Evolutionary conservation across 1,284 basidiomycete species (phyloP).

Genomic region (Leccinum fallax): DNA sequence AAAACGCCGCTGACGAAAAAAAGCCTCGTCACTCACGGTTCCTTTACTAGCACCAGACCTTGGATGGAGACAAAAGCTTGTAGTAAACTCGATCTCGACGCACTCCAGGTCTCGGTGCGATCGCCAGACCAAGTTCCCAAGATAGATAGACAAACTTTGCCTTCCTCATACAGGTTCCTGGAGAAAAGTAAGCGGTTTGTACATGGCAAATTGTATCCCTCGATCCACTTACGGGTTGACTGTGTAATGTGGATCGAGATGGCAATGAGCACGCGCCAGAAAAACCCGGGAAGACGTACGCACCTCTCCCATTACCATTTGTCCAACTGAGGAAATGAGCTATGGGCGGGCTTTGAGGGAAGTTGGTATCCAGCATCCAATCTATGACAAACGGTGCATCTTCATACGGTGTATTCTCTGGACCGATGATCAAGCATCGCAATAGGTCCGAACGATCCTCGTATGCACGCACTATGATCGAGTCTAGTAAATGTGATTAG

Average conservation of each 20-base stretch:
- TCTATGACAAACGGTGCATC: conserved; percentile 95
- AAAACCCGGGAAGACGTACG: conserved; percentile 25
- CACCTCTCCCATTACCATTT: conserved; percentile 88
- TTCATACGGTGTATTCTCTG: conserved; percentile 91
- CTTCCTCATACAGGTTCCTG: conserved; percentile 92
- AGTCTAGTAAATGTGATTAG: conserved; percentile 45
- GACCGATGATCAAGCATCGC: conserved; percentile 88
- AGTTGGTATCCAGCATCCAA: conserved; percentile 87
- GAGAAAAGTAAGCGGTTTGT: conserved; percentile 1
- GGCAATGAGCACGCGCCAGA: conserved; percentile 14
- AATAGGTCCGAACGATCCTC: conserved; percentile 87
- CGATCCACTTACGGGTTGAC: conserved; percentile 70
- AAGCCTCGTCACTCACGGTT: conserved; percentile 62
- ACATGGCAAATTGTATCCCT: background rate
- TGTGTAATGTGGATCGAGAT: conserved; percentile 27
- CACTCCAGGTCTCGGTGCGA: conserved; percentile 82
- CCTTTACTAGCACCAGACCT: conserved; percentile 88
- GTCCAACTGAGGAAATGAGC: conserved; percentile 95
- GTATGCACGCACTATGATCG: conserved; percentile 71
- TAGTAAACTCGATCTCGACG: conserved; percentile 79
- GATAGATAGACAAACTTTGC: conserved; percentile 92
- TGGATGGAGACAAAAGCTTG: conserved; percentile 95
- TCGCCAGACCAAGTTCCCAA: conserved; percentile 93
- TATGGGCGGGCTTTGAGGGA: conserved; percentile 83
- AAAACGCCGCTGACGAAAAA: background rate